Conservation (phyloP, 441 rosid genomes). For the Populus hybrid region DNA sequence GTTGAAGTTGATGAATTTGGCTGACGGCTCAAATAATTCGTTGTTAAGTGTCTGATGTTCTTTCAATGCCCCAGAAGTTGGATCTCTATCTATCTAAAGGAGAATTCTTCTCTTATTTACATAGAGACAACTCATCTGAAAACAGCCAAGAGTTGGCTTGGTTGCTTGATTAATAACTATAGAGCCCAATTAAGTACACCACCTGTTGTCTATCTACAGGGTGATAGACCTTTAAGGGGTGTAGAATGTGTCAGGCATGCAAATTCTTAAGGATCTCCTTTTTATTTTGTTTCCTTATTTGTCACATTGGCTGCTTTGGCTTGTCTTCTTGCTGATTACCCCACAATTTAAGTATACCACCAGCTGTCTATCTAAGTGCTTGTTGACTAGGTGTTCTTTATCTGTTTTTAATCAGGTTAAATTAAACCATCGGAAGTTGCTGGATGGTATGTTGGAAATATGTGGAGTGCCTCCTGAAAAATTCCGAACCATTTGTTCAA, state of each 20-base stretch:
- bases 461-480: conserved; percentile 65
- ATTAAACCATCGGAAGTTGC: conserved; percentile 81
- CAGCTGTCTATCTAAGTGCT: not conserved
- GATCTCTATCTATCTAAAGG: not conserved
- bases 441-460: conserved; percentile 71
- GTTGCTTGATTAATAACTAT: not conserved
- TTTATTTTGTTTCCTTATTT: not conserved
- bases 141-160: not conserved
- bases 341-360: not conserved
- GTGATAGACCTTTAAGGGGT: not conserved
- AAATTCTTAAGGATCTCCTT: not conserved
- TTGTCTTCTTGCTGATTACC: not conserved
- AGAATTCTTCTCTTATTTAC: not conserved
- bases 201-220: not conserved
- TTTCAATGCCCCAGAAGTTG: not conserved
- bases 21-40: not conserved
- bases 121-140: not conserved
- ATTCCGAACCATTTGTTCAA: conserved; percentile 58
- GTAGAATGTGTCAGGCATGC: not conserved
- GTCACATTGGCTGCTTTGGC: not conserved
- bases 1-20: not conserved
- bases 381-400: not conserved
- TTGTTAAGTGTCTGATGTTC: not conserved
- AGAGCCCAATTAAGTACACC: not conserved
- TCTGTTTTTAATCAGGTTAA: conserved; percentile 51